These are phyloP conservation scores for Lachancea nothofagi DNA, from an alignment of 805 yeast species.

Conservation along the genomic window DNA sequence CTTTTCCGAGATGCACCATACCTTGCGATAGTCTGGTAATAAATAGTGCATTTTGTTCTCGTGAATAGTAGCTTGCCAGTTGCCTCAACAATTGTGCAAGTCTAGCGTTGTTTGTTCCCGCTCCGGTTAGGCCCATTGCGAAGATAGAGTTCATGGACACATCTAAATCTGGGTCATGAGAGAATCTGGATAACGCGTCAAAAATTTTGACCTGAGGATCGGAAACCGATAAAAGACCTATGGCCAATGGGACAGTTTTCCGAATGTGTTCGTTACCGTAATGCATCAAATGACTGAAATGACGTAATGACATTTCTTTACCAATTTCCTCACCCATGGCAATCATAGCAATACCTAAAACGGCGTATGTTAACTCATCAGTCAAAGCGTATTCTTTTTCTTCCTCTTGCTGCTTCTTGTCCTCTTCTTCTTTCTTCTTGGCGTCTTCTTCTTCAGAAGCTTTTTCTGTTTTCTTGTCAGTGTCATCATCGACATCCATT, in stretches of 20 bases:
- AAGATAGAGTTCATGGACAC: slow-evolving; percentile 93
- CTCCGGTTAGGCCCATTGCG: slow-evolving; percentile 96
- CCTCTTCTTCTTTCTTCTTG: slow-evolving; percentile 25
- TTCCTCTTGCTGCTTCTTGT: slow-evolving; percentile 25
- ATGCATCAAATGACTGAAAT: slow-evolving; percentile 95
- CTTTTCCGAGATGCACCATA: slow-evolving; percentile 90
- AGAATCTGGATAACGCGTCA: slow-evolving; percentile 91
- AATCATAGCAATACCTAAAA: slow-evolving; percentile 86
- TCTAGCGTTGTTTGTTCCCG: slow-evolving; percentile 98
- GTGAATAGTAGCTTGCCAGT: slow-evolving; percentile 85
- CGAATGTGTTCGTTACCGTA: slow-evolving; percentile 89
- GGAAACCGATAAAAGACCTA: slow-evolving; percentile 90
- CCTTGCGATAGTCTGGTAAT: slow-evolving; percentile 96
- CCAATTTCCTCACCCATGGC: slow-evolving; percentile 99
- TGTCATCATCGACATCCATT: slow-evolving; percentile 42
- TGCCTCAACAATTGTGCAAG: slow-evolving; percentile 93
- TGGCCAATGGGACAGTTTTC: slow-evolving; percentile 95
- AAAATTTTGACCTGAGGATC: slow-evolving; percentile 96
- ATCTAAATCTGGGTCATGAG: slow-evolving; percentile 91
- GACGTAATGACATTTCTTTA: slow-evolving; percentile 94
- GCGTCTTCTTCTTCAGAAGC: slow-evolving; percentile 30
- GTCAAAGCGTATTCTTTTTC: slow-evolving; percentile 30
- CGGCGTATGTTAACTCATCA: slow-evolving; percentile 68
- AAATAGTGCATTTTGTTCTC: slow-evolving; percentile 85
- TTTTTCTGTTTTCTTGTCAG: slow-evolving; percentile 31